Base-by-base conservation (phyloP, 331 rosid species). In the Ulmus americana region DNA sequence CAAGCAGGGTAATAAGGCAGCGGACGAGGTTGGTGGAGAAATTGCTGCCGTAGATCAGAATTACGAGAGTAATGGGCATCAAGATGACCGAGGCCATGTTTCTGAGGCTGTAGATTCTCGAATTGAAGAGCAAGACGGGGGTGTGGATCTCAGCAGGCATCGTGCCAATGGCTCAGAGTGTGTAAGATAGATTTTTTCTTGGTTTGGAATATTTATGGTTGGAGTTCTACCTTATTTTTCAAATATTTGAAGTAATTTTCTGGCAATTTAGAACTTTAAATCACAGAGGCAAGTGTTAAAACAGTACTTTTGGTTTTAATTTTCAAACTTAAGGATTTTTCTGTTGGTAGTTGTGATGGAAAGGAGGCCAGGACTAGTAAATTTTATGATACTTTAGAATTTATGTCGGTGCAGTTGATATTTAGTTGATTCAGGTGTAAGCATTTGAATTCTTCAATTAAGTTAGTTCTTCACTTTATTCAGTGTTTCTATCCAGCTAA, bases 111-210 rank as follows among this genome's bases (percentile, higher is more conserved):
- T 69, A 45, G 78, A 73, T 16, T 61, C 22, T 52, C 64, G 47
- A 20, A 39, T 39, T 63, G 39, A 42, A 55, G 74, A 46, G 65
- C 70, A 63, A 54, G 75, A 54, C 49, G 61, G 42, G 40, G 61
- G 52, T 57, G 61, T 56, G 52, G 69, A 54, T 69, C 75, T 55
- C 10, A 73, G 60, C 64, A 71, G 58, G 53, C 78, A 73, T 63
- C 70, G 55, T 67, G 35, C 48, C 60, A 81, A 86, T 71, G 86
- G 75, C 67, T 67, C 70, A 55, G 80, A 83, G 66, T 68, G 69
- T 48, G 96, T 88, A 83, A 83, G 86, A 76, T 69, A 50, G 70
- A 7, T 0, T 62, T 70, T 71, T 71, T n/a, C 58, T 15, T 59
- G 9, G 22, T 45, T 55, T 4, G 7, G 22, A 9, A 8, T 43